phyloP scores from a whole-genome alignment of 768 basidiomycete genomes.

The Lactarius quietus region DNA sequence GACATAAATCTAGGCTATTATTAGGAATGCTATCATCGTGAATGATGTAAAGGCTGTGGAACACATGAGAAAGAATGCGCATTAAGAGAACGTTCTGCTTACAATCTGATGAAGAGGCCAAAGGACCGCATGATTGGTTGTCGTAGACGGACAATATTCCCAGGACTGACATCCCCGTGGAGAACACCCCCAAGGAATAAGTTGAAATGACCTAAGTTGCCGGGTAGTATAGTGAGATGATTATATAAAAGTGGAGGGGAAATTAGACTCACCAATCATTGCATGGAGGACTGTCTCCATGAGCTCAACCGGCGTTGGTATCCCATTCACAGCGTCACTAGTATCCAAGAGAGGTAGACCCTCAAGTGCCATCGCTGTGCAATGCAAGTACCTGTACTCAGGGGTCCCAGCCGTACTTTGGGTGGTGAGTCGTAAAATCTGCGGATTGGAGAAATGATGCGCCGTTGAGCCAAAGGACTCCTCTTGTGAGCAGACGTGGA shows the following conservation, averaged over 20 bases:
- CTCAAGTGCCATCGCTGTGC: too few relatives aligned
- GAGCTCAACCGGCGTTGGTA: not conserved
- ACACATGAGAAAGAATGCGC: too few relatives aligned
- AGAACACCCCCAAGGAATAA: not conserved
- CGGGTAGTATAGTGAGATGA: not conserved
- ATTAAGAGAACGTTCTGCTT: not conserved
- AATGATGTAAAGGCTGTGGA: too few relatives aligned
- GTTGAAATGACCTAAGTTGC: not conserved
- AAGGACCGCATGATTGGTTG: not conserved
- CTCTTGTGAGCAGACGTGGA: not conserved
- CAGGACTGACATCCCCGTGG: not conserved
- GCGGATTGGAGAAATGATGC: not conserved
- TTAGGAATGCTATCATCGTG: too few relatives aligned
- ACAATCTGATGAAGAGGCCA: not conserved
- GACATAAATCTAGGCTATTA: not conserved
- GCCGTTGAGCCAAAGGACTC: not conserved
- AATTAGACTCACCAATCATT: not conserved
- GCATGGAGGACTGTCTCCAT: constrained; percentile 1
- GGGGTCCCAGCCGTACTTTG: too few relatives aligned
- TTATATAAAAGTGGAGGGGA: too few relatives aligned
- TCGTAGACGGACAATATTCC: not conserved
- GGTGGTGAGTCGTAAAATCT: not conserved
- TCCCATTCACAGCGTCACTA: not conserved
- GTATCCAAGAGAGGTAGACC: too few relatives aligned
- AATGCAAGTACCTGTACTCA: too few relatives aligned